These are phyloP conservation scores for Boletus coccyginus DNA, from an alignment of 768 basidiomycete species.

Conservation along the genomic window DNA sequence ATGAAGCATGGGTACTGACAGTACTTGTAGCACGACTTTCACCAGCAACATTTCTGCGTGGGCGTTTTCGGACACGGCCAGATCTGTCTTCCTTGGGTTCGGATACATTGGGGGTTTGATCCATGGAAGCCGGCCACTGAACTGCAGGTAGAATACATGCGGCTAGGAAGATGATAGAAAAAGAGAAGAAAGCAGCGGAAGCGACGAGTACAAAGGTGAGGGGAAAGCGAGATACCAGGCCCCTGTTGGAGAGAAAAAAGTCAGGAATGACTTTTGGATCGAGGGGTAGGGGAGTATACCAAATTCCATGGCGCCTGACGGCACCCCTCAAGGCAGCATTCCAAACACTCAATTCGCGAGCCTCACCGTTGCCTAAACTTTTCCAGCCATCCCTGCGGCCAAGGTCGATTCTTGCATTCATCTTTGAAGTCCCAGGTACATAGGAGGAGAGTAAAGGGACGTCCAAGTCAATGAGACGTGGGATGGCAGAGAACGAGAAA, in stretches of 20 bases:
- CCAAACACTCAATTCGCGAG: conserved; percentile 68
- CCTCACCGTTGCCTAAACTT: conserved; percentile 63
- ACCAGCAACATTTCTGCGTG: conserved; percentile 20
- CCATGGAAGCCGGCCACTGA: conserved; percentile 22
- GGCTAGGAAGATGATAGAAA: conserved; percentile 45
- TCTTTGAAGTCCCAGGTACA: conserved; percentile 42
- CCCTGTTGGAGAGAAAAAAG: conserved; percentile 38
- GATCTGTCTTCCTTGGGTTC: conserved; percentile 22
- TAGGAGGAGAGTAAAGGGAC: conserved; percentile 60
- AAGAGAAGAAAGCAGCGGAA: conserved; percentile 44
- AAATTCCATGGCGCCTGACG: conserved; percentile 64
- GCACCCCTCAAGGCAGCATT: conserved; percentile 60
- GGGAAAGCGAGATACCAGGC: conserved; percentile 69
- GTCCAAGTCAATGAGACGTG: conserved; percentile 44
- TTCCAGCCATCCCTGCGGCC: conserved; percentile 76
- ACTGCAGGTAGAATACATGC: conserved; percentile 52
- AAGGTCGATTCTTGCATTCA: conserved; percentile 63
- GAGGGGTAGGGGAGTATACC: conserved; percentile 43
- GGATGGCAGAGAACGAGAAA: conserved; percentile 38
- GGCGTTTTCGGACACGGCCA: conserved; percentile 27
- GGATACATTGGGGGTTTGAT: conserved; percentile 7
- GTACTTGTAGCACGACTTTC: conserved; percentile 21
- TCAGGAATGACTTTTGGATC: background rate
- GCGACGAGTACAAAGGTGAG: conserved; percentile 49
- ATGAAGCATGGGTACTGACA: conserved; percentile 16